phyloP scores from a whole-genome alignment of 495 filamentous ascomycete genomes.

The Lasiosphaeria hispida region DNA sequence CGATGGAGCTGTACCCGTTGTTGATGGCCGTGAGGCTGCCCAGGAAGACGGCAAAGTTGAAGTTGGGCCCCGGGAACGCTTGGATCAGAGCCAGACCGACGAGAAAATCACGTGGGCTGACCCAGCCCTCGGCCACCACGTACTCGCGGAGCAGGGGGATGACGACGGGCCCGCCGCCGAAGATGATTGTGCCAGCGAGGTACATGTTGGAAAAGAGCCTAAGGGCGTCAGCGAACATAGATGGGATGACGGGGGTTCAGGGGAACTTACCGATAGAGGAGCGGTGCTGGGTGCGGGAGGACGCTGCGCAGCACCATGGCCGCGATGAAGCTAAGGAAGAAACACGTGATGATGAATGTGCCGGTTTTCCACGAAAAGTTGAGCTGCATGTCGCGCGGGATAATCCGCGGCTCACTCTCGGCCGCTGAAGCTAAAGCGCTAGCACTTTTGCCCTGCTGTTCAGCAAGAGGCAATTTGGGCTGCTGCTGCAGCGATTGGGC shows the following conservation, averaged over 20 bases:
- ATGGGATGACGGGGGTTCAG: no score
- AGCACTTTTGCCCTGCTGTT: slow-evolving; percentile 6
- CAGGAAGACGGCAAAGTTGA: slow-evolving; percentile 83
- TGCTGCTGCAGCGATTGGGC: background rate
- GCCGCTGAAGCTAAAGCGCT: slow-evolving; percentile 9
- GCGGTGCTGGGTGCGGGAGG: slow-evolving; percentile 40
- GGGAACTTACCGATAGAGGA: slow-evolving; percentile 41
- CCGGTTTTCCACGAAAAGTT: slow-evolving; percentile 49
- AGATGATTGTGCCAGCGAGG: slow-evolving; percentile 85
- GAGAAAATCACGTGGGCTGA: slow-evolving; percentile 73
- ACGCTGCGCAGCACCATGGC: slow-evolving; percentile 58
- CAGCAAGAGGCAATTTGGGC: slow-evolving; percentile 17
- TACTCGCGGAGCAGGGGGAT: slow-evolving; percentile 78
- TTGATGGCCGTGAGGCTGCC: slow-evolving; percentile 58
- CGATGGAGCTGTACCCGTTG: slow-evolving; percentile 28
- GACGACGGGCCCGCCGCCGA: slow-evolving; percentile 83
- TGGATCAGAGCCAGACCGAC: slow-evolving; percentile 82
- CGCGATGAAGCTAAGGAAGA: slow-evolving; percentile 60
- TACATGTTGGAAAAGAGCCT: slow-evolving; percentile 75
- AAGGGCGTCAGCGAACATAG: no score
- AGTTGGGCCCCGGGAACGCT: slow-evolving; percentile 81
- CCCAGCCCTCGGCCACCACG: slow-evolving; percentile 78
- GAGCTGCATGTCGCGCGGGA: slow-evolving; percentile 40
- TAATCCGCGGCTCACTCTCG: slow-evolving; percentile 36
- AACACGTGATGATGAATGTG: slow-evolving; percentile 45